Base-by-base conservation (phyloP, 495 filamentous ascomycete genomes). In the Bathelium albidoporum region DNA sequence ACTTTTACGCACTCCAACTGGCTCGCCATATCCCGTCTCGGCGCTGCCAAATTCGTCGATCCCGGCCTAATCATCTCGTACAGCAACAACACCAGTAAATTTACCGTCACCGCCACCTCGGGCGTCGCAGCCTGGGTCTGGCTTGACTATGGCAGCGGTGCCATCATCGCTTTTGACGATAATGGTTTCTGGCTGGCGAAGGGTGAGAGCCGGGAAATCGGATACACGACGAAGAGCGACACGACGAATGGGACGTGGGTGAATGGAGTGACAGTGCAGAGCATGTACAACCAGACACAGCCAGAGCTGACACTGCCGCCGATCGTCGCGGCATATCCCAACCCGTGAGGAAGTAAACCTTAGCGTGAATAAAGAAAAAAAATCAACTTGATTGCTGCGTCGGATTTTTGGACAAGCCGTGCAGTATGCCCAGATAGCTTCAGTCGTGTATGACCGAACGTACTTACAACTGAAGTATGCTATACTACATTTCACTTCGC, bases 61-160 rank as follows among this genome's bases (percentile, higher is more conserved):
- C 86, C 86, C 0, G 75, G 79, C 0, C 60, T 88, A 0, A 70
- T 68, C 2, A 65, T 87, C 1, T 71, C 70, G 2, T 79, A 81
- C 60, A 70, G 80, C 59, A 65, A 62, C 0, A 20, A 45, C 0
- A 71, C 69, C 0, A 66, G 70, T 7, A 75, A 72, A 7, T 87
- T 88, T 65, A 81, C 79, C 0, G 79, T 88, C 1, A 74, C 80
- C 55, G 84, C 86, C 0, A 81, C 76, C 39, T 78, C 66, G 29
- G 85, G 81, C 0, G 77, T 85, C 0, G 84, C 86, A 0, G 77
- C 85, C 12, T 88, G 85, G 76, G 86, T 85, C 2, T 89, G 86
- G 86, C 73, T 89, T 1, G 83, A 83, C 62, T 78, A 86, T 59
- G 81, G 81, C 0, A 75, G 79, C 7, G 85, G 80, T 0, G 74